A percentile compares a stretch with the other conserved stretches of the same genome.
phyloP scores from a whole-genome alignment of 345 rosid species.

The Gossypium longicalyx region DNA sequence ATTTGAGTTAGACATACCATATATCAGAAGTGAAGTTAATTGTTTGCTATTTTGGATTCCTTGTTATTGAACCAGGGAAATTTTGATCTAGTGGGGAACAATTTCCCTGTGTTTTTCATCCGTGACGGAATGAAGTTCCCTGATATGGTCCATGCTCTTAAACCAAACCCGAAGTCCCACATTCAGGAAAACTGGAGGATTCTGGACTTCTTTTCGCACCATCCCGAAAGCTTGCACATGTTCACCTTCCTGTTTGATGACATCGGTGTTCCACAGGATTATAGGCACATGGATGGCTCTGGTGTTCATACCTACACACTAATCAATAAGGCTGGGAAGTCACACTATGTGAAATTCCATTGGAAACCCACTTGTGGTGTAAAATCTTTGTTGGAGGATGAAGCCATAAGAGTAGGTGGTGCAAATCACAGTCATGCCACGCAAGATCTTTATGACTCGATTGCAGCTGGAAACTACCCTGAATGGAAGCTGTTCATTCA shows the following conservation, averaged over 20 bases:
- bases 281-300: conserved; percentile 89
- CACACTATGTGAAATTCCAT: conserved; percentile 80
- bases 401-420: conserved; percentile 85
- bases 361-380: conserved; percentile 98
- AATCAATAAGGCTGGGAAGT: conserved; percentile 80
- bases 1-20: neutral
- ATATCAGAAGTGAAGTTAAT: neutral
- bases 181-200: conserved; percentile 97
- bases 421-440: conserved; percentile 97
- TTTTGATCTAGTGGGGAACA: conserved; percentile 96
- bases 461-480: conserved; percentile 87
- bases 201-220: conserved; percentile 87
- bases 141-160: conserved; percentile 86
- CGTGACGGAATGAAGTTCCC: conserved; percentile 98
- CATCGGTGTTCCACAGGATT: conserved; percentile 82
- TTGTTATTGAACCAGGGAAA: conserved; percentile 46
- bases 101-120: conserved; percentile 88
- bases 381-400: conserved; percentile 70
- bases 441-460: conserved; percentile 88
- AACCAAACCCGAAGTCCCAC: conserved; percentile 95
- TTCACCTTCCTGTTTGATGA: conserved; percentile 87
- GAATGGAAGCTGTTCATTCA: conserved; percentile 89
- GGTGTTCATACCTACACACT: conserved; percentile 84
- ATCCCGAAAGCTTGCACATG: conserved; percentile 91
- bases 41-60: neutral